Evolutionary conservation across 805 yeast species (phyloP).

Genomic region (Wickerhamiella dianesei): DNA sequence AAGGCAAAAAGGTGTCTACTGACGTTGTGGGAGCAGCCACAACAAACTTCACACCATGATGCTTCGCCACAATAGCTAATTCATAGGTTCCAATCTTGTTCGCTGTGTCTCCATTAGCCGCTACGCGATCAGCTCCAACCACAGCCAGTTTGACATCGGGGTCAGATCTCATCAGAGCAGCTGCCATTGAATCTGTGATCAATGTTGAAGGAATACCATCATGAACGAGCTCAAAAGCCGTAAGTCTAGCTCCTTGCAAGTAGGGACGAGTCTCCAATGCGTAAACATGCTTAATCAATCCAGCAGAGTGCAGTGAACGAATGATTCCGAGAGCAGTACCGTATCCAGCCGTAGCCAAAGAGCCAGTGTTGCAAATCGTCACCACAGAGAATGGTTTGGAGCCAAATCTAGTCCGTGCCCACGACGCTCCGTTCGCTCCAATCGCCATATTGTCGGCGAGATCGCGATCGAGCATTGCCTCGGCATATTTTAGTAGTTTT

Average conservation of each 20-base stretch:
- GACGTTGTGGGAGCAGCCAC: constrained; percentile 96
- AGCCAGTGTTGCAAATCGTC: constrained; percentile 93
- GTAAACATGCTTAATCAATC: constrained; percentile 55
- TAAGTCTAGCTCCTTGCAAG: constrained; percentile 87
- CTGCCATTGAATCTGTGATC: constrained; percentile 83
- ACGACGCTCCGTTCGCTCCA: constrained; percentile 71
- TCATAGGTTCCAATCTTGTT: constrained; percentile 94
- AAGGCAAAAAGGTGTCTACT: constrained; percentile 50
- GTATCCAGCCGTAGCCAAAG: constrained; percentile 92
- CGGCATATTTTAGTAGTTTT: constrained; percentile 25
- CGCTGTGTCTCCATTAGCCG: constrained; percentile 87
- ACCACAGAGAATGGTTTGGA: constrained; percentile 63
- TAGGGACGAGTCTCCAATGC: constrained; percentile 94
- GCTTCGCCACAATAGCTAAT: constrained; percentile 59
- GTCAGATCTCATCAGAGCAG: constrained; percentile 46
- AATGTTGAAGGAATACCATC: constrained; percentile 80
- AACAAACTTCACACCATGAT: constrained; percentile 59
- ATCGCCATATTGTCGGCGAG: constrained; percentile 61
- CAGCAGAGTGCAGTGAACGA: constrained; percentile 44
- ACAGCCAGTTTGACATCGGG: constrained; percentile 77
- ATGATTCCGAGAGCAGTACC: constrained; percentile 94
- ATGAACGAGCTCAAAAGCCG: constrained; percentile 78
- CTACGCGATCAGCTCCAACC: constrained; percentile 93
- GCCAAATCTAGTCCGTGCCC: constrained; percentile 36
- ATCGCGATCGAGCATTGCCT: constrained; percentile 57